phyloP scores from a whole-genome alignment of 2,329 filamentous ascomycete species.

The Scedosporium aurantiacum region DNA sequence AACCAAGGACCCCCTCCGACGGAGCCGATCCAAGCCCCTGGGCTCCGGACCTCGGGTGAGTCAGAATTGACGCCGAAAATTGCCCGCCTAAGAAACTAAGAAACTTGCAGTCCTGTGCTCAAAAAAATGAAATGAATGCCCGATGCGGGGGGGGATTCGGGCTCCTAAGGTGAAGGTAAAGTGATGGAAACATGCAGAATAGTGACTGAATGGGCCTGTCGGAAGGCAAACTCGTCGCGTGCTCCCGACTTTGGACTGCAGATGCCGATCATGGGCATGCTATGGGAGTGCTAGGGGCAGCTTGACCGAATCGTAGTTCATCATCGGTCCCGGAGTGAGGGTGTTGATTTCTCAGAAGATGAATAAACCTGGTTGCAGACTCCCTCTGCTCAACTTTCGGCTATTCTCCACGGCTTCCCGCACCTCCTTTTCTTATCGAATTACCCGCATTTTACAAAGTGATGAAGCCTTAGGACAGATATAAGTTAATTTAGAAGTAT shows the following conservation, averaged over 20 bases:
- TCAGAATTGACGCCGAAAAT: not conserved
- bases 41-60: not conserved
- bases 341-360: not conserved
- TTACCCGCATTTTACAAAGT: not conserved
- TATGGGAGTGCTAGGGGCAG: no score
- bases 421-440: not conserved
- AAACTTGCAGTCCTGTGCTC: not conserved
- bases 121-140: not conserved
- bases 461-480: not conserved
- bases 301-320: no score
- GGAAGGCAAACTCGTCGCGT: no score
- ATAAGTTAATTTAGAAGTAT: not conserved
- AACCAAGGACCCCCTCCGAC: not conserved
- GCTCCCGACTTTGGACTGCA: no score
- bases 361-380: not conserved
- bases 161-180: no score
- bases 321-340: no score
- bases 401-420: not conserved
- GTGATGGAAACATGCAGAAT: no score
- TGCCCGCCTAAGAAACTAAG: not conserved
- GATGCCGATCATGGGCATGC: no score
- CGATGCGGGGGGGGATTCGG: no score
- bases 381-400: not conserved
- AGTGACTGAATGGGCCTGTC: no score
- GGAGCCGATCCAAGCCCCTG: not conserved